Conservation (phyloP, 345 rosid genomes). For the Euphorbia peplus region DNA sequence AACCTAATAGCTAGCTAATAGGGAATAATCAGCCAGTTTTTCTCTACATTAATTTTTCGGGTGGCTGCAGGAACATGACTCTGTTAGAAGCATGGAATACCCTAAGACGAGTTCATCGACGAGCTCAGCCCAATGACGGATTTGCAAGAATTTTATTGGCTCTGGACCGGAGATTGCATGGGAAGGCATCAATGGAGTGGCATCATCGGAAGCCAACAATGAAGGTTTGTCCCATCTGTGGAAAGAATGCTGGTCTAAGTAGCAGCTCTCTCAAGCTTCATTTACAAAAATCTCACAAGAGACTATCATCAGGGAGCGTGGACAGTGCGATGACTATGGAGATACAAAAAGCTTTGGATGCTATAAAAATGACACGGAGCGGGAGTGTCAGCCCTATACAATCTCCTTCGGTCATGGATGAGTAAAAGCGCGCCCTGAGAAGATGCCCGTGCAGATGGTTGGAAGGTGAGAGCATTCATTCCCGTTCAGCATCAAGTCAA, state of each 20-base stretch:
- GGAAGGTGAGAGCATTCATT: not conserved
- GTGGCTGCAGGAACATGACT: slow-evolving; percentile 56
- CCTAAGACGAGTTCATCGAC: slow-evolving; percentile 74
- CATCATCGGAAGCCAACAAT: slow-evolving; percentile 76
- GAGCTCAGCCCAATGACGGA: slow-evolving; percentile 98
- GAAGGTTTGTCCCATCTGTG: slow-evolving; percentile 91
- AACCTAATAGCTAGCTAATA: not conserved
- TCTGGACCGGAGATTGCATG: slow-evolving; percentile 68
- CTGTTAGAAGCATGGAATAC: slow-evolving; percentile 74
- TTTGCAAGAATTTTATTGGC: slow-evolving; percentile 63
- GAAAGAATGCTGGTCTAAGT: slow-evolving; percentile 92
- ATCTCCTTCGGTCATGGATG: slow-evolving; percentile 43
- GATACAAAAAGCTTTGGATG: slow-evolving; percentile 84
- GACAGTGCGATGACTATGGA: slow-evolving; percentile 99
- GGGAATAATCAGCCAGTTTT: not conserved
- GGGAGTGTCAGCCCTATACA: slow-evolving; percentile 64
- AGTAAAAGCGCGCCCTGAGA: not conserved
- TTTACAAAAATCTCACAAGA: slow-evolving; percentile 83
- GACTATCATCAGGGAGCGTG: slow-evolving; percentile 88
- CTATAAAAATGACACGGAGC: slow-evolving; percentile 62
- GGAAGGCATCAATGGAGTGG: slow-evolving; percentile 95
- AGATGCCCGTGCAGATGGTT: not conserved
- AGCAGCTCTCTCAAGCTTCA: slow-evolving; percentile 93
- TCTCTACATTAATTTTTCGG: not conserved
- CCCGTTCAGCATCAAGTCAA: not conserved